Percentiles rank a stretch among this genome's conserved stretches.
These are phyloP conservation scores for Xylaria sp. DNA, from an alignment of 495 filamentous ascomycete species.

Conservation along the genomic window DNA sequence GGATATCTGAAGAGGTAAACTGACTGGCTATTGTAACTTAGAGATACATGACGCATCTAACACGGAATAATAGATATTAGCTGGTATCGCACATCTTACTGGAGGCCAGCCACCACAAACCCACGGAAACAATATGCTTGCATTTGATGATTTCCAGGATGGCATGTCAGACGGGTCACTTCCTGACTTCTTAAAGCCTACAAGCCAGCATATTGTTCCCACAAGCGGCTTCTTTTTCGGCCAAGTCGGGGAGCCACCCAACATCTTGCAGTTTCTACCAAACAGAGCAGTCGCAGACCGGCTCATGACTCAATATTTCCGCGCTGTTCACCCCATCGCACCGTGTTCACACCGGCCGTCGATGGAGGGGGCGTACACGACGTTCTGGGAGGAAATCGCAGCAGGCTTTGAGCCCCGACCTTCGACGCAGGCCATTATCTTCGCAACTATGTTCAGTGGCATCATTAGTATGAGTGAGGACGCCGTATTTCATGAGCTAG, in stretches of 20 bases:
- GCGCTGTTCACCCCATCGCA: constrained; percentile 69
- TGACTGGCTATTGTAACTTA: background rate
- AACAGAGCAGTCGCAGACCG: constrained; percentile 55
- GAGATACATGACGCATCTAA: constrained; percentile 27
- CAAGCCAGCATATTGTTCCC: constrained; percentile 61
- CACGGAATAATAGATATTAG: constrained; percentile 36
- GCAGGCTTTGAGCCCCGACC: constrained; percentile 61
- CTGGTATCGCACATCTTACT: constrained; percentile 32
- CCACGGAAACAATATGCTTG: constrained; percentile 28
- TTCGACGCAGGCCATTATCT: constrained; percentile 71
- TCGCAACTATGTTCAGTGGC: constrained; percentile 71
- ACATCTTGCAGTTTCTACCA: constrained; percentile 64
- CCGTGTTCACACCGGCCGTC: constrained; percentile 68
- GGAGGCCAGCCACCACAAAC: constrained; percentile 23
- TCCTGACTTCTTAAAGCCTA: constrained; percentile 57
- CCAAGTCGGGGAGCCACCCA: constrained; percentile 51
- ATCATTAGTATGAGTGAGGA: constrained; percentile 68
- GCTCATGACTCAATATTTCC: constrained; percentile 69
- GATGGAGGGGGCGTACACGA: constrained; percentile 65
- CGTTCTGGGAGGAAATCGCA: constrained; percentile 67
- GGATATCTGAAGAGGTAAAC: constrained; percentile 70
- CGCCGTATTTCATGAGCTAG: constrained; percentile 51
- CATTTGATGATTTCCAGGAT: constrained; percentile 30
- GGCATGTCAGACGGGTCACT: constrained; percentile 31
- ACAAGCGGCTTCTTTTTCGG: constrained; percentile 74